Percentiles rank a stretch among this genome's conserved stretches.
Conservation (phyloP, 768 basidiomycete genomes). For the Suillus brevipes region DNA sequence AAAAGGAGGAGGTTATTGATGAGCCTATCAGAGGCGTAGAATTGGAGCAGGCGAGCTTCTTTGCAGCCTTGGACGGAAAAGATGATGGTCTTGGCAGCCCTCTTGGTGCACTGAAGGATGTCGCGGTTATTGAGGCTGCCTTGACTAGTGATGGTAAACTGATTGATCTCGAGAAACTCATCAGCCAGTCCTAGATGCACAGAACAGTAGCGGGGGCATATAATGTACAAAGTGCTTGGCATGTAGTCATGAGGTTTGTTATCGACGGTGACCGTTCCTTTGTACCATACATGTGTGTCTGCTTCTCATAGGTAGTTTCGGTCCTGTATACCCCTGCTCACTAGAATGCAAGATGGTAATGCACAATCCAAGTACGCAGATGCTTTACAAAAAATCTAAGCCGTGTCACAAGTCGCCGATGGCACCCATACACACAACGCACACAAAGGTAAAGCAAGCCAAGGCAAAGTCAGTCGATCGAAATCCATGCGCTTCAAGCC, state of each 20-base stretch:
- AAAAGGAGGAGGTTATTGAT: conserved; percentile 49
- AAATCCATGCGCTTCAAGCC: not conserved
- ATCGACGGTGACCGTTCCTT: not conserved
- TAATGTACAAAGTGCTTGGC: not conserved
- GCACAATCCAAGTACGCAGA: not conserved
- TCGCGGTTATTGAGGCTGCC: conserved; percentile 78
- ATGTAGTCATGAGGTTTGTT: not conserved
- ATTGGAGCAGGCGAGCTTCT: conserved; percentile 59
- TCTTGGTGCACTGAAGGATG: conserved; percentile 63
- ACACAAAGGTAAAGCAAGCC: not conserved
- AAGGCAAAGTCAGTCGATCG: not conserved
- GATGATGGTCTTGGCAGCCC: conserved; percentile 62
- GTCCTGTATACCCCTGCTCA: not conserved
- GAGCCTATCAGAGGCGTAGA: conserved; percentile 52
- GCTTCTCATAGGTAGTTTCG: not conserved
- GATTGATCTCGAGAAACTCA: conserved; percentile 52
- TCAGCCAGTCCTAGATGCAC: conserved; percentile 11
- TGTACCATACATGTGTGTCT: not conserved
- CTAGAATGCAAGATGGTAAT: too few species aligned
- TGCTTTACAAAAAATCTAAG: too few species aligned
- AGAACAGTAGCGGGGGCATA: not conserved
- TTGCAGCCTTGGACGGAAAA: conserved; percentile 45
- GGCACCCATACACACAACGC: not conserved
- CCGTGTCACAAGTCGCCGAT: too few species aligned
- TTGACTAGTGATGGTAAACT: conserved; percentile 63